phyloP scores from a whole-genome alignment of 1,139 yeast species.

The Debaryomyces singareniensis region DNA sequence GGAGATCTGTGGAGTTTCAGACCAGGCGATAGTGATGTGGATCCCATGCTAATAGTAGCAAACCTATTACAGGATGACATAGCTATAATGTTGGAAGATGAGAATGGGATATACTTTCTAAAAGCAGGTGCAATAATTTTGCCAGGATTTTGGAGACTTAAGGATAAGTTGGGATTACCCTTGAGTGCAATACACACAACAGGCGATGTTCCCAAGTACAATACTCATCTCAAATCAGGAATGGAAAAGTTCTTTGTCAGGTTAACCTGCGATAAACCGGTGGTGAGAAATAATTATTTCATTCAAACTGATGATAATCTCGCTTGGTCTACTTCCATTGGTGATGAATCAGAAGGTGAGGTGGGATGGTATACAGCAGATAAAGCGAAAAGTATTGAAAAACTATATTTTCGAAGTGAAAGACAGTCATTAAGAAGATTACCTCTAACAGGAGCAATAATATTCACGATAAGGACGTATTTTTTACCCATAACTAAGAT shows the following conservation, averaged over 20 bases:
- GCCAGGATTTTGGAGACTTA: slow-evolving; percentile 62
- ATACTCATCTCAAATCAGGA: slow-evolving; percentile 49
- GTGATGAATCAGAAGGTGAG: slow-evolving; percentile 43
- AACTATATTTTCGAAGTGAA: slow-evolving; percentile 56
- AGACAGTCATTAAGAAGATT: slow-evolving; percentile 64
- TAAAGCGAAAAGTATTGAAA: slow-evolving; percentile 36
- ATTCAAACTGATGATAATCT: slow-evolving; percentile 57
- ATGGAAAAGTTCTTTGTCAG: slow-evolving; percentile 62
- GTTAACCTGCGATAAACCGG: slow-evolving; percentile 49
- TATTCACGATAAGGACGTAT: slow-evolving; percentile 60
- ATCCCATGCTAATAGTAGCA: slow-evolving; percentile 55
- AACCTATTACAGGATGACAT: slow-evolving; percentile 61
- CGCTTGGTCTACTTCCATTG: slow-evolving; percentile 62
- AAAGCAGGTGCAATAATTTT: slow-evolving; percentile 57
- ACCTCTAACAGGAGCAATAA: slow-evolving; percentile 54
- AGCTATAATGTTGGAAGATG: slow-evolving; percentile 58
- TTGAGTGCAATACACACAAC: slow-evolving; percentile 52
- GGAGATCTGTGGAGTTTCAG: slow-evolving; percentile 33
- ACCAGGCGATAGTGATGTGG: slow-evolving; percentile 20
- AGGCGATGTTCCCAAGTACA: slow-evolving; percentile 63
- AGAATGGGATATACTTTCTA: slow-evolving; percentile 48
- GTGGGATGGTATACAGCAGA: slow-evolving; percentile 58
- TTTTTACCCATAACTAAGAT: slow-evolving; percentile 49
- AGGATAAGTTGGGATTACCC: slow-evolving; percentile 50
- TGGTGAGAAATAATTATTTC: slow-evolving; percentile 61